Evolutionary conservation across 352 stramenopile genomes (phyloP).

Genomic region (Phytopythium chamaehyphon): DNA sequence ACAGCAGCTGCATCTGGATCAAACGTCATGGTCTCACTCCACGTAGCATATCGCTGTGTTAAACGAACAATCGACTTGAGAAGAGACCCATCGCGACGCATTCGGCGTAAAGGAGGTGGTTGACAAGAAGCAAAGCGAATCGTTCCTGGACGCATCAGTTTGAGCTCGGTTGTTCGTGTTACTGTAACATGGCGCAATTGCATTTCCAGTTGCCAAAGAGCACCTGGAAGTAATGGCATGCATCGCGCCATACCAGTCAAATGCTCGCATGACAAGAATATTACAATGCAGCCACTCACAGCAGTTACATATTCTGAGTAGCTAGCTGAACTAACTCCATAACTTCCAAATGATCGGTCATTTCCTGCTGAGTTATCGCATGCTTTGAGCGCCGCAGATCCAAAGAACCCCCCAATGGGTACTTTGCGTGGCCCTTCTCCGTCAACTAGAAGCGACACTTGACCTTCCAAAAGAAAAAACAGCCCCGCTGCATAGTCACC

Average conservation of each 20-base stretch:
- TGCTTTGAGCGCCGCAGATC: conserved; percentile 28
- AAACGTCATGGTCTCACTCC: conserved; percentile 25
- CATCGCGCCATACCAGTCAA: conserved; percentile 29
- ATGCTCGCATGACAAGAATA: conserved; percentile 44
- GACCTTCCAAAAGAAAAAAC: conserved; percentile 50
- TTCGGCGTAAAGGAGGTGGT: conserved; percentile 1
- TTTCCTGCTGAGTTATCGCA: not conserved
- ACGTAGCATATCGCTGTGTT: conserved; percentile 26
- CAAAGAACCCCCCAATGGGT: conserved; percentile 45
- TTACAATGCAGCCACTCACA: conserved; percentile 49
- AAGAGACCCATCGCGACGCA: conserved; percentile 2
- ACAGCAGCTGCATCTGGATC: conserved; percentile 49
- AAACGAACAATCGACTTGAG: conserved; percentile 12
- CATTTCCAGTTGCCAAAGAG: conserved; percentile 25
- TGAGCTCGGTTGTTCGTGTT: conserved; percentile 22
- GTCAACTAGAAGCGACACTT: conserved; percentile 26
- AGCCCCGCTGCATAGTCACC: conserved; percentile 44
- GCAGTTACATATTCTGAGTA: conserved; percentile 40
- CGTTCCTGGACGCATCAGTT: conserved; percentile 14
- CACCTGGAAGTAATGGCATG: conserved; percentile 22
- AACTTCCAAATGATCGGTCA: not conserved
- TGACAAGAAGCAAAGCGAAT: conserved; percentile 7
- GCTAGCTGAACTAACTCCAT: conserved; percentile 6
- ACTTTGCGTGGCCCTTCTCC: conserved; percentile 20
- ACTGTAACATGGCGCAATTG: conserved; percentile 26